phyloP scores from a whole-genome alignment of 2,329 filamentous ascomycete genomes.

The Immersiporthe knoxdaviesiana region DNA sequence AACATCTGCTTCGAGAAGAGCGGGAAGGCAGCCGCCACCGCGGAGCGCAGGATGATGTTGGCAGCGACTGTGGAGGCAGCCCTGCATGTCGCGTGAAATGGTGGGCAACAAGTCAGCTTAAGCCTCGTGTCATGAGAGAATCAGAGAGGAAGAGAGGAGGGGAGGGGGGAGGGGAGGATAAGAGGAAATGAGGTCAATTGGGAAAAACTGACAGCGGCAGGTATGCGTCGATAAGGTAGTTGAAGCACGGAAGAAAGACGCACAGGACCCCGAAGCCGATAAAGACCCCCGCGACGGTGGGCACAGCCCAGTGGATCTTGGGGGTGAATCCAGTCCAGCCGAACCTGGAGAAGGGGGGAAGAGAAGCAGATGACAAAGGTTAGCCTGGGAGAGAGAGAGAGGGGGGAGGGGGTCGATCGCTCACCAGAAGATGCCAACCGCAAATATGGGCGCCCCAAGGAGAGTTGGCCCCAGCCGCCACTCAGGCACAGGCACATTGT shows the following conservation, averaged over 20 bases:
- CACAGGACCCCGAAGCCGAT: constrained; percentile 33
- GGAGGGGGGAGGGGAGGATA: no score
- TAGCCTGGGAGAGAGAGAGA: not conserved
- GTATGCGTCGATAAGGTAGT: constrained; percentile 44
- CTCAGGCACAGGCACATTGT: constrained; percentile 32
- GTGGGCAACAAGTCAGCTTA: not conserved
- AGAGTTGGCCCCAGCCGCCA: constrained; percentile 32
- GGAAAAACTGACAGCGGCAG: constrained; percentile 41
- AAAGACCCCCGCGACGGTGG: constrained; percentile 30
- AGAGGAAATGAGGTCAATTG: not conserved
- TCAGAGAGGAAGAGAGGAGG: not conserved
- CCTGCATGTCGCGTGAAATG: constrained; percentile 28
- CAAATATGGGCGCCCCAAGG: constrained; percentile 38
- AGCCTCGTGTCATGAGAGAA: no score
- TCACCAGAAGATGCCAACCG: constrained; percentile 41
- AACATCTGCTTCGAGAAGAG: constrained; percentile 44
- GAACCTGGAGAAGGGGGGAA: constrained; percentile 20
- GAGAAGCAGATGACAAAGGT: not conserved
- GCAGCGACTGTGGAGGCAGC: constrained; percentile 44
- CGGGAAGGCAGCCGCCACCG: constrained; percentile 41
- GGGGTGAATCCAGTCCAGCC: constrained; percentile 32
- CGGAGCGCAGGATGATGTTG: constrained; percentile 43
- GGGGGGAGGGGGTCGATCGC: not conserved
- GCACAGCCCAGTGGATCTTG: constrained; percentile 32
- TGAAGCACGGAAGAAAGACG: constrained; percentile 36